Evolutionary conservation across 208 protist genomes (phyloP).

Genomic region (Crithidia brevicula): DNA sequence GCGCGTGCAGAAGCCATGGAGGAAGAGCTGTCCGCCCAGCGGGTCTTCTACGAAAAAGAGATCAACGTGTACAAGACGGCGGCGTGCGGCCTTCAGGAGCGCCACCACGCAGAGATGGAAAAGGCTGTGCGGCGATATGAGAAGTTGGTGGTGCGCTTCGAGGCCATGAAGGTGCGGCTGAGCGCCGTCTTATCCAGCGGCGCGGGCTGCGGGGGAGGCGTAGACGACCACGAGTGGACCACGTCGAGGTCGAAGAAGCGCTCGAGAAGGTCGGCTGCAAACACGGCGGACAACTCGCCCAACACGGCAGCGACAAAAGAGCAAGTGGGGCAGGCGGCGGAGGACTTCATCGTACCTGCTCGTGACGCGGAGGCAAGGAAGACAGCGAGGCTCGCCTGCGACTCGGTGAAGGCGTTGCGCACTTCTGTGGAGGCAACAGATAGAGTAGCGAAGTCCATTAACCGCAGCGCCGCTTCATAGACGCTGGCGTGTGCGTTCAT

Average conservation of each 20-base stretch:
- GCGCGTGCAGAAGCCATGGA: slow-evolving; percentile 34
- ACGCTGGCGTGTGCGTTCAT: not conserved
- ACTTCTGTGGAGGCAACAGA: slow-evolving; percentile 21
- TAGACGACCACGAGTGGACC: not conserved
- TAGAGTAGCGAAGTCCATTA: slow-evolving; percentile 18
- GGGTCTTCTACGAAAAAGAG: slow-evolving; percentile 45
- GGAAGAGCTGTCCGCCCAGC: slow-evolving; percentile 39
- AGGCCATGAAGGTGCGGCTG: slow-evolving; percentile 44
- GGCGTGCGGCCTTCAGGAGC: slow-evolving; percentile 39
- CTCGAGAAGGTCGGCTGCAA: not conserved
- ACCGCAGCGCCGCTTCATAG: slow-evolving; percentile 6
- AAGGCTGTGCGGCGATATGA: slow-evolving; percentile 33
- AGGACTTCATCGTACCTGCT: not conserved
- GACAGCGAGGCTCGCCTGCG: slow-evolving; percentile 12
- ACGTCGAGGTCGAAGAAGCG: too few relatives aligned
- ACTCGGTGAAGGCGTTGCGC: slow-evolving; percentile 28
- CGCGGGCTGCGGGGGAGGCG: slow-evolving; percentile 5
- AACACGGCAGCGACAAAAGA: slow-evolving; percentile 1
- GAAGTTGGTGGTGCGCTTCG: slow-evolving; percentile 36
- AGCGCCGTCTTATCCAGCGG: slow-evolving; percentile 24
- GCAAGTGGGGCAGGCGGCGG: not conserved
- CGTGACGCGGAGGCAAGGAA: not conserved
- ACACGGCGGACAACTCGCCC: slow-evolving; percentile 3
- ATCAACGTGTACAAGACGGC: slow-evolving; percentile 48
- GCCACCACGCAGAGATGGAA: slow-evolving; percentile 38